phyloP scores from a whole-genome alignment of 345 rosid species.

The Schrenkiella parvula region DNA sequence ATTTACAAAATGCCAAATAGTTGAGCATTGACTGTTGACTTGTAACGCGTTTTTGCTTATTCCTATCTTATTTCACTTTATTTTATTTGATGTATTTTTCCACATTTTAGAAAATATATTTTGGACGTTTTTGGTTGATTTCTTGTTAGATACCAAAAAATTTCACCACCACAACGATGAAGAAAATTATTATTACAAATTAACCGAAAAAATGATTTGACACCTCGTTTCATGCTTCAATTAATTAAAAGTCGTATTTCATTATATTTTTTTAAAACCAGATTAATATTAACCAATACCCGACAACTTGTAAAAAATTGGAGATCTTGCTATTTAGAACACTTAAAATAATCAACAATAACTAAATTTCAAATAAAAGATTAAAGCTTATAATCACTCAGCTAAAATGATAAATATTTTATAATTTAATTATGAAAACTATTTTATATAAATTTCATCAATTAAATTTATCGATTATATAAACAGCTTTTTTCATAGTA shows the following conservation, averaged over 20 bases:
- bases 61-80: not conserved
- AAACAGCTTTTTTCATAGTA: not conserved
- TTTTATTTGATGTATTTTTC: not conserved
- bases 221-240: too few relatives aligned
- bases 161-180: too few relatives aligned
- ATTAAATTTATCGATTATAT: not conserved
- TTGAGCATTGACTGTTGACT: conserved; percentile 4
- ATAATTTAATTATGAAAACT: not conserved
- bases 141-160: not conserved
- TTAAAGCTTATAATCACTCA: not conserved
- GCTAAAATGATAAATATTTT: not conserved
- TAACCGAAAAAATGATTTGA: not conserved
- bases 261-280: too few relatives aligned
- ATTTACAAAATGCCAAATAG: not conserved
- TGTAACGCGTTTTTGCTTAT: conserved; percentile 11
- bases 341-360: not conserved
- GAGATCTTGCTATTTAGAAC: too few relatives aligned
- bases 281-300: too few relatives aligned
- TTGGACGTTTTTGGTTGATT: not conserved
- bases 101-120: not conserved
- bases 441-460: too few relatives aligned
- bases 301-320: too few relatives aligned
- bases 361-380: not conserved
- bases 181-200: too few relatives aligned
- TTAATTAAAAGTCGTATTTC: too few relatives aligned